phyloP scores from a whole-genome alignment of 108 stramenopile genomes.

The Heterococcus sp. region DNA sequence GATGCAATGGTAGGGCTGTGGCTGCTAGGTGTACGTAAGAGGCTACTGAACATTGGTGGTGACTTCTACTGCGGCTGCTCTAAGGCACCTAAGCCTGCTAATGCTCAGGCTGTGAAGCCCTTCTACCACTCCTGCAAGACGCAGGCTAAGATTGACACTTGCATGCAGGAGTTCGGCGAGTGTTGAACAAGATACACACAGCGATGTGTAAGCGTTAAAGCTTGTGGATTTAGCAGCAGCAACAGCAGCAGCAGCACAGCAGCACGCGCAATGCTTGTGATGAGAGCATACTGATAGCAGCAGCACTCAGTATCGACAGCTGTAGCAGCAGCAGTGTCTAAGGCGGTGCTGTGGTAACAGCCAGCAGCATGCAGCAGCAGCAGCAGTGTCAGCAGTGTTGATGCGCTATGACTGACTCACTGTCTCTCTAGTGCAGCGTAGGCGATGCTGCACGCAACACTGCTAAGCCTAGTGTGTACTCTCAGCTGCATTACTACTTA shows the following conservation, averaged over 20 bases:
- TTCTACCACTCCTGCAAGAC: slow-evolving; percentile 48
- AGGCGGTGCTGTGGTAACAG: neutral
- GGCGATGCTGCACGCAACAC: too few species aligned
- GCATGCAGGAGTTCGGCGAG: slow-evolving; percentile 15
- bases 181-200: slow-evolving; percentile 17
- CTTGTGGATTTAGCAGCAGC: neutral
- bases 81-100: slow-evolving; percentile 2
- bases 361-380: neutral
- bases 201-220: too few species aligned
- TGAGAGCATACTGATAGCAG: neutral
- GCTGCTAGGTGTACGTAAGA: slow-evolving; percentile 28
- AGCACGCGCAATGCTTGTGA: neutral
- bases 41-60: slow-evolving; percentile 28
- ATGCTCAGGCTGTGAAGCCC: neutral
- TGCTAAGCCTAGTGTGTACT: too few species aligned
- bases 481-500: too few species aligned
- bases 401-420: too few species aligned
- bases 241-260: neutral
- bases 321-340: neutral
- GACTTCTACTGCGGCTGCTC: slow-evolving; percentile 35
- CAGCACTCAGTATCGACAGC: neutral
- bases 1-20: slow-evolving; percentile 45
- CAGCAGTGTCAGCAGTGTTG: neutral
- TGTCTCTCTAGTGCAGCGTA: too few species aligned
- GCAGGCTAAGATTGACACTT: slow-evolving; percentile 28